phyloP scores from a whole-genome alignment of 352 stramenopile species.

The Pythium plurisporium region DNA sequence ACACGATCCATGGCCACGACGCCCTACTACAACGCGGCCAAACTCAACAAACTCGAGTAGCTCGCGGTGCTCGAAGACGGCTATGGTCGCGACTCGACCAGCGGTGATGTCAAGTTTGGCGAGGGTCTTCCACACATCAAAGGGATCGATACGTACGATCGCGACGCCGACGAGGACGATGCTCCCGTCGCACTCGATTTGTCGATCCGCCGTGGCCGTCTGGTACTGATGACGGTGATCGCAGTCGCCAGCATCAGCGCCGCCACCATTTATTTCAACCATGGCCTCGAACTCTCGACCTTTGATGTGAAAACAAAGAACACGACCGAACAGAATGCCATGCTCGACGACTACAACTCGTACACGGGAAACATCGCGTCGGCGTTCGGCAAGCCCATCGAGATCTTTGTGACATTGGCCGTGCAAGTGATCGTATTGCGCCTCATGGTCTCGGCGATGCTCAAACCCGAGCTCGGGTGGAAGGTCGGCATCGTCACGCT shows the following conservation, averaged over 20 bases:
- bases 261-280: not conserved
- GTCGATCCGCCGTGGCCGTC: not conserved
- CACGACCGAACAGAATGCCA: not conserved
- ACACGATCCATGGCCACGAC: constrained; percentile 2
- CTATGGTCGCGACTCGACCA: not conserved
- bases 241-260: not conserved
- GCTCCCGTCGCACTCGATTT: not conserved
- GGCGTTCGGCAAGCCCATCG: not conserved
- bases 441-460: not conserved
- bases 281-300: not conserved
- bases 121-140: not conserved
- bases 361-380: not conserved
- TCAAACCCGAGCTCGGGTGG: not conserved
- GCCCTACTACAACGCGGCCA: not conserved
- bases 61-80: constrained; percentile 1
- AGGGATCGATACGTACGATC: too few relatives aligned
- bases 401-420: not conserved
- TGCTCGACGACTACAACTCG: constrained; percentile 1
- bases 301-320: not conserved
- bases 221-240: not conserved
- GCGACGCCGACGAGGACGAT: not conserved
- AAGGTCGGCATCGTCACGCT: not conserved
- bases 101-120: not conserved
- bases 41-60: not conserved
- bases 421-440: not conserved